Percentiles rank a stretch among this genome's conserved stretches.
Conservation (phyloP, 108 stramenopile species). For the Asterionellopsis glacialis region DNA sequence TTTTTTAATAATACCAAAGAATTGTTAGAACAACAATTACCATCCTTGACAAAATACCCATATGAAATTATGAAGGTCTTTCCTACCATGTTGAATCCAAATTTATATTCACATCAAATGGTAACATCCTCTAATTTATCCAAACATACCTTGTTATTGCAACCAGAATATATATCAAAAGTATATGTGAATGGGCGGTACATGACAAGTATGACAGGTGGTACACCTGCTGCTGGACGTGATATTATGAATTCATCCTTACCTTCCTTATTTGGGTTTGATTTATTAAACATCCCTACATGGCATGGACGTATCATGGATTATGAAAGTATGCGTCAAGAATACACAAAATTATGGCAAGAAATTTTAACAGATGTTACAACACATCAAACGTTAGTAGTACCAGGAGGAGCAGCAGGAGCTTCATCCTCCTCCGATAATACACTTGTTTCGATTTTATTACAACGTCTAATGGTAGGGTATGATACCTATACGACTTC, state of each 20-base stretch:
- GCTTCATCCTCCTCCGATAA: too few species aligned
- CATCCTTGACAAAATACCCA: conserved; percentile 19
- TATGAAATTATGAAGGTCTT: not conserved
- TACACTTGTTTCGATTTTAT: conserved; percentile 32
- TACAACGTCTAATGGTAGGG: conserved; percentile 57
- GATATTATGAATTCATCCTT: conserved; percentile 9
- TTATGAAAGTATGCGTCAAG: conserved; percentile 31
- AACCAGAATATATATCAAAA: conserved; percentile 68
- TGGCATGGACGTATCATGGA: conserved; percentile 57
- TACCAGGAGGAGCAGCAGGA: too few species aligned
- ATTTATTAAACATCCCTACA: conserved; percentile 51
- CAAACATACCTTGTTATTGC: conserved; percentile 64
- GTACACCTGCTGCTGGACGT: too few species aligned
- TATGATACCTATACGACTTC: conserved; percentile 17
- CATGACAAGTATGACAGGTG: too few species aligned
- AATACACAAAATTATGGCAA: conserved; percentile 43
- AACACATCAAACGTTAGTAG: not conserved
- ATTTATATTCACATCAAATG: too few species aligned
- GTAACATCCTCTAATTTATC: conserved; percentile 15
- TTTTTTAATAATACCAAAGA: conserved; percentile 8
- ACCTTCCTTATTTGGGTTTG: conserved; percentile 73
- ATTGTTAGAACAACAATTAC: conserved; percentile 14
- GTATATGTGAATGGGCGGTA: conserved; percentile 29
- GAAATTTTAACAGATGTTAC: conserved; percentile 69
- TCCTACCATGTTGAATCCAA: too few species aligned